Conservation (phyloP, 148 eudicot genomes). For the Polygonum aviculare region DNA sequence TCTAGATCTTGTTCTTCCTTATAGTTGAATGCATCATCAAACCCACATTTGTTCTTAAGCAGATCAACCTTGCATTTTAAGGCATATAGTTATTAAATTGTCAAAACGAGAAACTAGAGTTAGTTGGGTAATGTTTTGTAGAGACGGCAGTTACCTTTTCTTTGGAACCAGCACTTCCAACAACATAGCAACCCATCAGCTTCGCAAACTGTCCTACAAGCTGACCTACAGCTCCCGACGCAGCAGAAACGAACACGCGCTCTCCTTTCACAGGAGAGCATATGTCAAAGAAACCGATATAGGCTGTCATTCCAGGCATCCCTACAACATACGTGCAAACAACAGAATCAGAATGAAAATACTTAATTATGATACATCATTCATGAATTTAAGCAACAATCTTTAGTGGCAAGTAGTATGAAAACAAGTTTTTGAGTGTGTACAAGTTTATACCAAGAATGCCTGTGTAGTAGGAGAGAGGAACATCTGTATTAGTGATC, state of each 20-base stretch:
- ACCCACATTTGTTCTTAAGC: constrained; percentile 45
- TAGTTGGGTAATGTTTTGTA: not conserved
- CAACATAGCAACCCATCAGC: constrained; percentile 36
- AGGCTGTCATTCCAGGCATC: constrained; percentile 37
- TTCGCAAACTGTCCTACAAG: constrained; percentile 43
- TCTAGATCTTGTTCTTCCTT: constrained; percentile 51
- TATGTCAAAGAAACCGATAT: constrained; percentile 28
- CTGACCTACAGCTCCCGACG: constrained; percentile 36
- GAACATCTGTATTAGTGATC: constrained; percentile 51
- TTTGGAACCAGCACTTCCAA: constrained; percentile 40
- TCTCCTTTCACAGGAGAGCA: constrained; percentile 33
- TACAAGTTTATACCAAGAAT: constrained; percentile 36
- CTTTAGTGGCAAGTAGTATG: not conserved
- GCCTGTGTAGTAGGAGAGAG: constrained; percentile 62
- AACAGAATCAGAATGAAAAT: not conserved
- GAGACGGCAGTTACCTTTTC: constrained; percentile 21
- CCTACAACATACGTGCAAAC: constrained; percentile 13
- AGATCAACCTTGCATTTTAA: constrained; percentile 29
- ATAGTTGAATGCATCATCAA: constrained; percentile 54
- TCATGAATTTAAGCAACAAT: not conserved
- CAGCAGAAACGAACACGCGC: constrained; percentile 22
- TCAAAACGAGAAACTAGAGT: not conserved
- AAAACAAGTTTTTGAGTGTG: not conserved
- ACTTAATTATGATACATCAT: not conserved
- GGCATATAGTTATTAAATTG: not conserved